Evolutionary conservation across 352 stramenopile genomes (phyloP).

Genomic region (Globisporangium viniferum): DNA sequence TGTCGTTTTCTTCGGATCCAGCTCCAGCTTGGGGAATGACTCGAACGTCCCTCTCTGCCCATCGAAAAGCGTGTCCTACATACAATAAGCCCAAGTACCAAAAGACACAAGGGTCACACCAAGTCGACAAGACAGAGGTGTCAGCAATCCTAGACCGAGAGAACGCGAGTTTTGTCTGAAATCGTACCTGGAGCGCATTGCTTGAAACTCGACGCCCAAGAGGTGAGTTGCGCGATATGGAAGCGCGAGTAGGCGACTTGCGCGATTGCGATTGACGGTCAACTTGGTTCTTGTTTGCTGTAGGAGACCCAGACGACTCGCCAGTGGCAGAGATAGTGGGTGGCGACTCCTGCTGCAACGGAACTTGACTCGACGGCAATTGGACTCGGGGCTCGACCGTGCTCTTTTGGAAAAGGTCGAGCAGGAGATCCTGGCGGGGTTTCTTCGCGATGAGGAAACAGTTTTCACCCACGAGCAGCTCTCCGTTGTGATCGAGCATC

Average conservation of each 20-base stretch:
- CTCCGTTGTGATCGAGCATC: constrained; percentile 31
- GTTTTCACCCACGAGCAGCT: constrained; percentile 53
- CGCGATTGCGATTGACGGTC: background rate
- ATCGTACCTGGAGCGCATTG: constrained; percentile 1
- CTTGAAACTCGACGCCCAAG: background rate
- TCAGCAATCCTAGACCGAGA: background rate
- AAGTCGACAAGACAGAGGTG: background rate
- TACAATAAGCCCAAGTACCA: constrained; percentile 1
- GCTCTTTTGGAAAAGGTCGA: constrained; percentile 33
- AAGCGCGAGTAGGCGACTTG: background rate
- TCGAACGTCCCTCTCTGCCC: constrained; percentile 36
- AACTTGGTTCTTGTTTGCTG: background rate
- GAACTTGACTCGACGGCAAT: constrained; percentile 13
- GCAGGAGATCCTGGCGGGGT: constrained; percentile 32
- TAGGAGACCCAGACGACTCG: background rate
- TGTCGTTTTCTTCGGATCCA: constrained; percentile 39
- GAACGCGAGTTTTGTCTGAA: background rate
- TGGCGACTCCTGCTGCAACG: background rate
- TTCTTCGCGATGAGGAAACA: constrained; percentile 47
- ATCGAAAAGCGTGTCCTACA: constrained; percentile 29
- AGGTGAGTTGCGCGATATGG: constrained; percentile 6
- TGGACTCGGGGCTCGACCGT: constrained; percentile 39
- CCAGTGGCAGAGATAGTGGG: background rate
- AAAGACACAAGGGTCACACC: background rate
- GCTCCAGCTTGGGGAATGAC: constrained; percentile 32